Evolutionary conservation across 805 yeast genomes (phyloP).

Genomic region (Kodamaea hsintzibuensis): DNA sequence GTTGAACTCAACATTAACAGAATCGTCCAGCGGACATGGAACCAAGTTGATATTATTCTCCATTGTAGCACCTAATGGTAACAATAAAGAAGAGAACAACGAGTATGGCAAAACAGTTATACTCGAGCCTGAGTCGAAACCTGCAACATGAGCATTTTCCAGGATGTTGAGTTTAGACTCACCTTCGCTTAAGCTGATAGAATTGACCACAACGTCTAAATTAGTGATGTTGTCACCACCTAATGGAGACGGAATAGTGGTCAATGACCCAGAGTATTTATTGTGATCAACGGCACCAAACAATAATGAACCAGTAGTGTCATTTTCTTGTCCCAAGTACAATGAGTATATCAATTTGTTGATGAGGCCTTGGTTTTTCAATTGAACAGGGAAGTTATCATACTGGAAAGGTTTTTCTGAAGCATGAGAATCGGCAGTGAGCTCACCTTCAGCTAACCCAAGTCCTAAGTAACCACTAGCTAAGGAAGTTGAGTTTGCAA

Average conservation of each 20-base stretch:
- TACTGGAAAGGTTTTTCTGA: background rate
- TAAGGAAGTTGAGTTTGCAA: background rate
- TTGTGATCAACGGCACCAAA: constrained; percentile 48
- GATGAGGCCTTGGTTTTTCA: constrained; percentile 29
- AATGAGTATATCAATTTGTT: constrained; percentile 23
- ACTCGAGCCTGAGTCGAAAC: constrained; percentile 39
- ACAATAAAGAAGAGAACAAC: constrained; percentile 31
- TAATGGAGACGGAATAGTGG: constrained; percentile 25
- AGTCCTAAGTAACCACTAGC: background rate
- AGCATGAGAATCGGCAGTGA: background rate
- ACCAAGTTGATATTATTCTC: constrained; percentile 14
- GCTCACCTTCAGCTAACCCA: background rate
- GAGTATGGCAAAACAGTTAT: constrained; percentile 43
- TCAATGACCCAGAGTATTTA: constrained; percentile 35
- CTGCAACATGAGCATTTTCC: constrained; percentile 20
- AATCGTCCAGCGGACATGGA: constrained; percentile 35
- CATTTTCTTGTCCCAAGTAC: constrained; percentile 25
- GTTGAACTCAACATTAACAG: constrained; percentile 41
- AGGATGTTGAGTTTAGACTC: constrained; percentile 15
- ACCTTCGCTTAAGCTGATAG: constrained; percentile 24
- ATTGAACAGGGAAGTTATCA: constrained; percentile 18
- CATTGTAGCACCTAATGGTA: constrained; percentile 45
- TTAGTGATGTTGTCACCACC: constrained; percentile 27
- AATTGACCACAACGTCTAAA: constrained; percentile 49
- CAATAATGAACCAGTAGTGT: constrained; percentile 33